Evolutionary conservation across 2,329 filamentous ascomycete species (phyloP).

Genomic region (Zymoseptoria crescenta): DNA sequence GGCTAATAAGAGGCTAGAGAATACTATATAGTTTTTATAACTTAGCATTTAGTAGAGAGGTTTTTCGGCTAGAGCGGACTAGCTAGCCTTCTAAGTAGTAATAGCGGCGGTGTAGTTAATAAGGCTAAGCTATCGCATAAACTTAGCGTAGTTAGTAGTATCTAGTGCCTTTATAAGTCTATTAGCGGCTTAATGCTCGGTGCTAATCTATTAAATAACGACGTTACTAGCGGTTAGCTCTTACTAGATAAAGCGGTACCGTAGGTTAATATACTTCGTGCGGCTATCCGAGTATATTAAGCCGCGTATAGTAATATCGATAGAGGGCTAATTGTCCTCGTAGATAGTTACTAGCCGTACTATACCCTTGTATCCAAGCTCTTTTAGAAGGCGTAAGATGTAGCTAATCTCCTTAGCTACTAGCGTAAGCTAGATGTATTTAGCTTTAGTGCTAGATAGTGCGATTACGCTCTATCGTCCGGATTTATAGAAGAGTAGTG

Average conservation of each 20-base stretch:
- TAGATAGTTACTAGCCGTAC: not conserved
- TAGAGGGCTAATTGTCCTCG: not conserved
- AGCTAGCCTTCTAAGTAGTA: not conserved
- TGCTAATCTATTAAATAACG: not conserved
- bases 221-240: not conserved
- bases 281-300: not conserved
- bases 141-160: not conserved
- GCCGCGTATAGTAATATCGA: not conserved
- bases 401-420: not conserved
- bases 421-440: not conserved
- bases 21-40: not conserved
- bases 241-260: not conserved
- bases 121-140: not conserved
- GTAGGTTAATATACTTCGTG: not conserved
- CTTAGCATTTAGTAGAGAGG: not conserved
- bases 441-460: not conserved
- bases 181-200: not conserved
- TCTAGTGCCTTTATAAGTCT: not conserved
- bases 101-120: not conserved
- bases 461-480: not conserved
- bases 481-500: not conserved
- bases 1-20: too few relatives aligned
- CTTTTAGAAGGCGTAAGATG: too few relatives aligned
- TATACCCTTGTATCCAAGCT: not conserved
- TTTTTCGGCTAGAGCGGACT: not conserved